Evolutionary conservation across 495 filamentous ascomycete species (phyloP), one percentile per base, ranked within the genome.

Genomic region (Cladorrhinum samala): DNA sequence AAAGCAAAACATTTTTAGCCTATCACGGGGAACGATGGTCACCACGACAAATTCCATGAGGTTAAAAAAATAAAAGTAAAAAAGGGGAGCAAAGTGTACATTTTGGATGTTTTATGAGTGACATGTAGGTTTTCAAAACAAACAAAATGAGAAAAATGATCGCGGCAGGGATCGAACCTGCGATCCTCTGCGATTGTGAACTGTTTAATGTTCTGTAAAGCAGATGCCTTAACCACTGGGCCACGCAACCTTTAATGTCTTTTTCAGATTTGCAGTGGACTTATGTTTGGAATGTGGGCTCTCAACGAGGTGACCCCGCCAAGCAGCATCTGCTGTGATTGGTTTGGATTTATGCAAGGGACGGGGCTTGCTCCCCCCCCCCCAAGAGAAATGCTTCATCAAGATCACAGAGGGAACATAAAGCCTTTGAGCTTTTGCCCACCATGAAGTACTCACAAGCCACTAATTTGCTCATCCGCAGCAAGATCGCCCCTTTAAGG

Each of bases 101-200:
- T 33, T 33, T 33, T 5, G 5, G 27, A 33, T 33, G 11, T 5
- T 33, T 6, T 5, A 5, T 6, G 27, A n/a, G n/a, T n/a, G n/a
- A n/a, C n/a, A n/a, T n/a, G n/a, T n/a, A n/a, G n/a, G n/a, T n/a
- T n/a, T n/a, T n/a, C n/a, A n/a, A n/a, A n/a, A n/a, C n/a, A n/a
- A n/a, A n/a, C n/a, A 47, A 33, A 33, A n/a, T 23, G 17, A 62
- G 63, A 61, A 50, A 50, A 42, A 54, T 73, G 72, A 72, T 67
- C 72, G 66, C 64, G 65, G 71, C 72, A 72, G 72, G 72, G 71
- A 60, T 75, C 70, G 72, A 75, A 75, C 72, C 72, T 72, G 72
- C 70, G 72, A 71, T 68, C 72, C 68, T 69, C 61, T 67, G 66
- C 66, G 68, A 55, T 53, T 30, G 33, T 25, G 9, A 49, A 27